phyloP scores from a whole-genome alignment of 768 basidiomycete genomes.

The Tricholomella constricta region DNA sequence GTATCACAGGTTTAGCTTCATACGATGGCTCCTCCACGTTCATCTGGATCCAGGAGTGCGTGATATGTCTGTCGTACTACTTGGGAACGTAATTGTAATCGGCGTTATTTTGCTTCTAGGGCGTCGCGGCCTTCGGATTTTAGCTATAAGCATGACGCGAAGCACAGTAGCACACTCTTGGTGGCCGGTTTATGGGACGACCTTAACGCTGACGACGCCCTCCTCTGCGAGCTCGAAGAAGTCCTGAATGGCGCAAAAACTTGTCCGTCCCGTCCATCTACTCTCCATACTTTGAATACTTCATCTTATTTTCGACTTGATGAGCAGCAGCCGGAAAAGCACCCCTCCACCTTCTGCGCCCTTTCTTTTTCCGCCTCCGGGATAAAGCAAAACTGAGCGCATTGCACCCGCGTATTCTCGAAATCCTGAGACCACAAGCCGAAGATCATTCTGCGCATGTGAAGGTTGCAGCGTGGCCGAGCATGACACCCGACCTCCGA shows the following conservation, averaged over 20 bases:
- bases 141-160: slow-evolving; percentile 80
- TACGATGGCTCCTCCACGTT: slow-evolving; percentile 59
- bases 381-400: slow-evolving; percentile 35
- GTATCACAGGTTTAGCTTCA: slow-evolving; percentile 57
- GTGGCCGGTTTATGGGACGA: slow-evolving; percentile 60
- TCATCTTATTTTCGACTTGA: neutral
- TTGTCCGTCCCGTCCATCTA: slow-evolving; percentile 25
- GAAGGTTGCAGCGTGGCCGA: slow-evolving; percentile 28
- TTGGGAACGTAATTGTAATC: neutral
- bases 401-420: slow-evolving; percentile 46
- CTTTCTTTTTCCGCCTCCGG: slow-evolving; percentile 48
- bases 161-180: slow-evolving; percentile 54
- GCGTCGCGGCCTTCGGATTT: slow-evolving; percentile 67
- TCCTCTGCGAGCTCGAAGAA: slow-evolving; percentile 34
- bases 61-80: slow-evolving; percentile 9
- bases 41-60: slow-evolving; percentile 77
- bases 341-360: slow-evolving; percentile 54
- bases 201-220: slow-evolving; percentile 28
- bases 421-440: slow-evolving; percentile 37
- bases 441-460: slow-evolving; percentile 38
- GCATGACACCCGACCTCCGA: slow-evolving; percentile 38
- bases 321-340: slow-evolving; percentile 41
- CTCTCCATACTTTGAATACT: neutral
- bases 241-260: slow-evolving; percentile 31
- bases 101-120: slow-evolving; percentile 34